Evolutionary conservation across 495 filamentous ascomycete species (phyloP).

Genomic region (Aspergillus biplanus): DNA sequence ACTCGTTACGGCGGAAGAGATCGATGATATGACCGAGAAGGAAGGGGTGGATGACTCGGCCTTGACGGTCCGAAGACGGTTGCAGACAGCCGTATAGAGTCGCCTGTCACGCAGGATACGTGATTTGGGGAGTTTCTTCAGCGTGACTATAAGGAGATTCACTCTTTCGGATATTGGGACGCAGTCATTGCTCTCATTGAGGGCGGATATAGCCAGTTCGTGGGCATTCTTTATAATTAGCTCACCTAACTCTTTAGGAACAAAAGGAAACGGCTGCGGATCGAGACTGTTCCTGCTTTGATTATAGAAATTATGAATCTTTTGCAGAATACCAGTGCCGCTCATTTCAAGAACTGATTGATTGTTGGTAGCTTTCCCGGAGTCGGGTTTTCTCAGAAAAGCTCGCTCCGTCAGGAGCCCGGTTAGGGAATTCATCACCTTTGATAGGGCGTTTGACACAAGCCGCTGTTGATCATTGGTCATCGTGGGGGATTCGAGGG

Average conservation of each 20-base stretch:
- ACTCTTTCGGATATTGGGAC: slow-evolving; percentile 44
- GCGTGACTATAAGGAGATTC: slow-evolving; percentile 57
- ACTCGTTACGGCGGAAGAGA: slow-evolving; percentile 63
- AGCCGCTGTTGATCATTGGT: slow-evolving; percentile 25
- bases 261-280: slow-evolving; percentile 58
- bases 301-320: slow-evolving; percentile 67
- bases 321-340: slow-evolving; percentile 56
- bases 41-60: slow-evolving; percentile 35
- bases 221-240: slow-evolving; percentile 65
- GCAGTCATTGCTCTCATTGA: slow-evolving; percentile 30
- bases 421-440: slow-evolving; percentile 38
- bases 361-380: slow-evolving; percentile 27
- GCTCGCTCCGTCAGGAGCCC: slow-evolving; percentile 72
- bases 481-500: slow-evolving; percentile 14
- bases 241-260: slow-evolving; percentile 56
- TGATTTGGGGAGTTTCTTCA: slow-evolving; percentile 60
- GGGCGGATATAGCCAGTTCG: slow-evolving; percentile 50
- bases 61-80: slow-evolving; percentile 26
- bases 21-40: slow-evolving; percentile 57
- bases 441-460: slow-evolving; percentile 34
- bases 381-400: slow-evolving; percentile 54
- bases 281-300: slow-evolving; percentile 49
- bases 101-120: slow-evolving; percentile 54
- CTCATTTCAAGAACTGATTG: slow-evolving; percentile 25
- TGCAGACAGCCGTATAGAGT: slow-evolving; percentile 60